phyloP scores from a whole-genome alignment of 345 rosid genomes.

The Stellera chamaejasme region DNA sequence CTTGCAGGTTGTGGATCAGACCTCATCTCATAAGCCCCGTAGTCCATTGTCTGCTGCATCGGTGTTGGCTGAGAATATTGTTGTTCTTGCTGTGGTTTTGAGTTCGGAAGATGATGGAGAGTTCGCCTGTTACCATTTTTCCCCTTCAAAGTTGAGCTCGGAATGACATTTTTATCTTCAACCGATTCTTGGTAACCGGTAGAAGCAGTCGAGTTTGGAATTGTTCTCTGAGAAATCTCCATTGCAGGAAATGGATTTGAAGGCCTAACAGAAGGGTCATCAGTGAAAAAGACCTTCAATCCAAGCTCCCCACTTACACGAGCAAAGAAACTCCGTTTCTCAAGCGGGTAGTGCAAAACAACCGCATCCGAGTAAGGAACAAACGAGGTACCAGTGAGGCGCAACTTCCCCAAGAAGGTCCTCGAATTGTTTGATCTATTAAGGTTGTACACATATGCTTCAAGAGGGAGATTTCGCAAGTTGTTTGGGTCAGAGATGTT shows the following conservation, averaged over 20 bases:
- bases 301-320: slow-evolving; percentile 74
- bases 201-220: slow-evolving; percentile 26
- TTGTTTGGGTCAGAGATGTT: slow-evolving; percentile 61
- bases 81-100: slow-evolving; percentile 22
- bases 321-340: slow-evolving; percentile 43
- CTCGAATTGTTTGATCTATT: slow-evolving; percentile 32
- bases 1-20: slow-evolving; percentile 36
- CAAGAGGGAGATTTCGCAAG: slow-evolving; percentile 46
- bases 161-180: slow-evolving; percentile 8
- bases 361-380: slow-evolving; percentile 70
- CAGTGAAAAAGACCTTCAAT: slow-evolving; percentile 63
- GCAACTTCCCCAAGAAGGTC: slow-evolving; percentile 60
- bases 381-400: slow-evolving; percentile 68
- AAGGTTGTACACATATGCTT: slow-evolving; percentile 46
- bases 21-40: slow-evolving; percentile 39
- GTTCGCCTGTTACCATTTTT: slow-evolving; percentile 27
- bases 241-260: slow-evolving; percentile 43
- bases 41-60: slow-evolving; percentile 22
- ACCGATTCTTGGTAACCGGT: slow-evolving; percentile 19
- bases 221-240: slow-evolving; percentile 27
- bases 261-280: slow-evolving; percentile 42
- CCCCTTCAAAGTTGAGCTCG: slow-evolving; percentile 15
- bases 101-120: slow-evolving; percentile 39
- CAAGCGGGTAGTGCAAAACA: slow-evolving; percentile 72
- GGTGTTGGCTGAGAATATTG: slow-evolving; percentile 15